Evolutionary conservation across 768 basidiomycete genomes (phyloP).

Genomic region (Suillus decipiens): DNA sequence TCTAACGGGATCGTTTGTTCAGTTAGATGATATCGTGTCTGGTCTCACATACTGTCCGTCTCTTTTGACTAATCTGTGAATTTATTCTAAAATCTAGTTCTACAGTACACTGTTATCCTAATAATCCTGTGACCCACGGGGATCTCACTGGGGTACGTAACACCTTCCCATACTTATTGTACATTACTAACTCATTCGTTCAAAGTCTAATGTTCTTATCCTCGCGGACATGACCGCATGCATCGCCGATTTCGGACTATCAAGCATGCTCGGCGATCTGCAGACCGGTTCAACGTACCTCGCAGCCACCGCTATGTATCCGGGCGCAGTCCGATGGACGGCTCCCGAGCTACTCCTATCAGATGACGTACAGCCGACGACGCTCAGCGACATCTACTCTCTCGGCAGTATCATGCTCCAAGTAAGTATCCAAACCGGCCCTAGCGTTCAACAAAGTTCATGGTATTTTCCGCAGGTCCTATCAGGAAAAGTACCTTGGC

Average conservation of each 20-base stretch:
- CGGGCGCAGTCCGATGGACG: constrained; percentile 48
- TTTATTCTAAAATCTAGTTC: background rate
- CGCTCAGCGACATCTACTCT: constrained; percentile 19
- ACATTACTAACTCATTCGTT: background rate
- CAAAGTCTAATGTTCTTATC: constrained; percentile 31
- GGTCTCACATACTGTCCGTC: constrained; percentile 15
- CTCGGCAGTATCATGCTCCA: constrained; percentile 27
- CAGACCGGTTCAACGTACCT: constrained; percentile 32
- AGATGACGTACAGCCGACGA: constrained; percentile 15
- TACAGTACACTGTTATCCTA: constrained; percentile 13
- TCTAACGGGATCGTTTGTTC: background rate
- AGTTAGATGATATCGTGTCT: constrained; percentile 11
- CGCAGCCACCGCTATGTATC: constrained; percentile 25
- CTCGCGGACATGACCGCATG: constrained; percentile 38
- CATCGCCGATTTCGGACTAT: constrained; percentile 47
- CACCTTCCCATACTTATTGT: background rate
- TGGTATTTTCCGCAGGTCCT: constrained; percentile 21
- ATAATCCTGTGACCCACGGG: constrained; percentile 18
- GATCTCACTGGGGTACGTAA: constrained; percentile 29
- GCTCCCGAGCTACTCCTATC: constrained; percentile 35
- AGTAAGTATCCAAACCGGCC: constrained; percentile 15
- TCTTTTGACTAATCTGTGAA: background rate
- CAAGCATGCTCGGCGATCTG: constrained; percentile 36
- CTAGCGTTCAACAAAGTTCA: background rate
- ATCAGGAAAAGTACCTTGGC: constrained; percentile 16